Percentiles rank a stretch among this genome's conserved stretches.
phyloP scores from a whole-genome alignment of 2,329 filamentous ascomycete species.

The Colletotrichum melonis region DNA sequence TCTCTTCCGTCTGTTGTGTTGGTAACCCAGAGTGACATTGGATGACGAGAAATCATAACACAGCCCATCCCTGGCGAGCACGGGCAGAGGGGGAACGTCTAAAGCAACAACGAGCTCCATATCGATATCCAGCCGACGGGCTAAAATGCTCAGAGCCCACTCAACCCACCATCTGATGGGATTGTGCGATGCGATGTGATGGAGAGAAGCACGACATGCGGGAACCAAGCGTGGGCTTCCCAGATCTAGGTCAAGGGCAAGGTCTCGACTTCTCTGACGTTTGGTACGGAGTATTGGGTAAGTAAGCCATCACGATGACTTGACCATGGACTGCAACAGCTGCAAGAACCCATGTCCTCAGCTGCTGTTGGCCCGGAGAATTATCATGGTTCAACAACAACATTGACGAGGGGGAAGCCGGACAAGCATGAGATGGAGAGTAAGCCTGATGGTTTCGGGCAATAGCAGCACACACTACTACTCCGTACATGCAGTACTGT shows the following conservation, averaged over 20 bases:
- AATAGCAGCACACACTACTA: not conserved
- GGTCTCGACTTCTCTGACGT: not conserved
- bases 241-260: slow-evolving; percentile 5
- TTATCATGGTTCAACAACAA: slow-evolving; percentile 20
- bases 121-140: not conserved
- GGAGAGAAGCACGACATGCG: slow-evolving; percentile 33
- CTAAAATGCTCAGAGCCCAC: not conserved
- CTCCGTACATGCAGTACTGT: not conserved
- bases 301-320: slow-evolving; percentile 11
- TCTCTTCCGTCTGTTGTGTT: not conserved
- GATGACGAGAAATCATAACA: not conserved
- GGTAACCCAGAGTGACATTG: not conserved
- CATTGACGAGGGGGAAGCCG: not conserved
- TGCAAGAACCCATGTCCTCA: slow-evolving; percentile 26
- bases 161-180: not conserved
- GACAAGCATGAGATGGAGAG: not conserved
- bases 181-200: slow-evolving; percentile 1
- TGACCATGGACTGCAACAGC: not conserved
- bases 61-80: not conserved
- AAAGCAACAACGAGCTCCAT: slow-evolving; percentile 6
- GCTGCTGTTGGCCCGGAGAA: slow-evolving; percentile 34
- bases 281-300: not conserved
- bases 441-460: not conserved
- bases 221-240: slow-evolving; percentile 8
- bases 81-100: not conserved